Percentiles rank a stretch among this genome's conserved stretches.
phyloP scores from a whole-genome alignment of 2,329 filamentous ascomycete genomes.

The Aciculosporium take region DNA sequence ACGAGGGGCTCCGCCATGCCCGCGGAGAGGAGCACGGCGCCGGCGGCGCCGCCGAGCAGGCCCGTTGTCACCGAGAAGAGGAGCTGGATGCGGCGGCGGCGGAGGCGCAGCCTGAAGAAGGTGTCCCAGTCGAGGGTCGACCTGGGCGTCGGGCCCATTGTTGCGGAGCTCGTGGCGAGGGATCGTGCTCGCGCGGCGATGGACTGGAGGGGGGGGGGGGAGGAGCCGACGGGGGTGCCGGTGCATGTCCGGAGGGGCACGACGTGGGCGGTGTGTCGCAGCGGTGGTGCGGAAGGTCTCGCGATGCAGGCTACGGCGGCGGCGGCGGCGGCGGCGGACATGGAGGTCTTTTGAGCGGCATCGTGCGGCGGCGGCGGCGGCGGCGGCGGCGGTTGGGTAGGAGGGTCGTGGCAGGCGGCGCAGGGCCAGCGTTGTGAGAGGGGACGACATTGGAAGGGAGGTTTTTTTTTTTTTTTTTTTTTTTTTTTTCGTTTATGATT shows the following conservation, averaged over 20 bases:
- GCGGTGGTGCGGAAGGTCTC: constrained; percentile 8
- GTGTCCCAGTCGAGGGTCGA: constrained; percentile 63
- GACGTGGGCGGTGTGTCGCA: constrained; percentile 5
- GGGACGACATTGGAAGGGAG: constrained; percentile 15
- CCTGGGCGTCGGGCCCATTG: neutral
- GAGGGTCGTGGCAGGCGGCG: constrained; percentile 16
- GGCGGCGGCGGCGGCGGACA: constrained; percentile 12
- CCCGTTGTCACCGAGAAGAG: constrained; percentile 58
- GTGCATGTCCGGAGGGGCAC: neutral
- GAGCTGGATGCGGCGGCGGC: constrained; percentile 70
- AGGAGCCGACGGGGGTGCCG: constrained; percentile 4
- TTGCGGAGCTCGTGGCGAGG: constrained; percentile 8
- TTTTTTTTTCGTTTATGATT: too few species aligned
- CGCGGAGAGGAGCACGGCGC: constrained; percentile 52
- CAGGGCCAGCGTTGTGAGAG: constrained; percentile 19
- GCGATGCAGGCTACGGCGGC: constrained; percentile 11
- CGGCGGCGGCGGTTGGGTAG: constrained; percentile 11
- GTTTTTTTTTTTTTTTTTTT: neutral
- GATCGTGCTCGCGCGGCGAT: constrained; percentile 7
- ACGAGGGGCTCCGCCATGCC: constrained; percentile 59
- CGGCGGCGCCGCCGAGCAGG: constrained; percentile 44
- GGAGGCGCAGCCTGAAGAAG: constrained; percentile 82
- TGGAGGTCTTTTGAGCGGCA: constrained; percentile 16
- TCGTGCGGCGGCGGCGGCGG: constrained; percentile 11
- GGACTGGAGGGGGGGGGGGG: neutral